Evolutionary conservation across 139 green algal genomes (phyloP).

Genomic region (Coelastrella sp.): DNA sequence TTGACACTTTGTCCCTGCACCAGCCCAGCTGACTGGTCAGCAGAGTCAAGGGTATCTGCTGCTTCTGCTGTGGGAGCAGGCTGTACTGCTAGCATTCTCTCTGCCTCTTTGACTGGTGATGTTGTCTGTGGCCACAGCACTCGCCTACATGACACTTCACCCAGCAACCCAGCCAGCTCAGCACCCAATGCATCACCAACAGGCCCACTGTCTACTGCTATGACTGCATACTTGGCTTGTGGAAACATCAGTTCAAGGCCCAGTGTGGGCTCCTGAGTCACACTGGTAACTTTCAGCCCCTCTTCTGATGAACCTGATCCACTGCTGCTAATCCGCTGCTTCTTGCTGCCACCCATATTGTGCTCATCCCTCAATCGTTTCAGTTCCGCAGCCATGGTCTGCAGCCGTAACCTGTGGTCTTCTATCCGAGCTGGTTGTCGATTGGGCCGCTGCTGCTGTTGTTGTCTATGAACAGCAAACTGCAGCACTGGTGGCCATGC

Average conservation of each 20-base stretch:
- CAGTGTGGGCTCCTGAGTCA: neutral
- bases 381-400: neutral
- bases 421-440: too few relatives aligned
- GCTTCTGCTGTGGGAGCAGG: neutral
- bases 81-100: too few relatives aligned
- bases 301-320: neutral
- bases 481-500: neutral
- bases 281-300: neutral
- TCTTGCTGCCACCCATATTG: neutral
- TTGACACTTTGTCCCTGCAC: neutral
- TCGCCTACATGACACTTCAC: slow-evolving; percentile 17
- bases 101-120: neutral
- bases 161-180: slow-evolving; percentile 31
- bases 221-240: neutral
- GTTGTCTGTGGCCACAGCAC: slow-evolving; percentile 10
- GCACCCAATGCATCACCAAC: neutral
- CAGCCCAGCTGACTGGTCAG: neutral
- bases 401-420: slow-evolving; percentile 12
- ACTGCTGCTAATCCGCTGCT: slow-evolving; percentile 12
- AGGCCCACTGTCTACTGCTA: slow-evolving; percentile 15
- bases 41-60: slow-evolving; percentile 3
- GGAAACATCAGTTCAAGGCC: slow-evolving; percentile 36
- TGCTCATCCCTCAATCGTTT: neutral
- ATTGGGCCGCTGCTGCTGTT: too few relatives aligned
- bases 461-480: slow-evolving; percentile 9